Evolutionary conservation across 1,284 basidiomycete genomes (phyloP).

Genomic region (Calocybe gambosa): DNA sequence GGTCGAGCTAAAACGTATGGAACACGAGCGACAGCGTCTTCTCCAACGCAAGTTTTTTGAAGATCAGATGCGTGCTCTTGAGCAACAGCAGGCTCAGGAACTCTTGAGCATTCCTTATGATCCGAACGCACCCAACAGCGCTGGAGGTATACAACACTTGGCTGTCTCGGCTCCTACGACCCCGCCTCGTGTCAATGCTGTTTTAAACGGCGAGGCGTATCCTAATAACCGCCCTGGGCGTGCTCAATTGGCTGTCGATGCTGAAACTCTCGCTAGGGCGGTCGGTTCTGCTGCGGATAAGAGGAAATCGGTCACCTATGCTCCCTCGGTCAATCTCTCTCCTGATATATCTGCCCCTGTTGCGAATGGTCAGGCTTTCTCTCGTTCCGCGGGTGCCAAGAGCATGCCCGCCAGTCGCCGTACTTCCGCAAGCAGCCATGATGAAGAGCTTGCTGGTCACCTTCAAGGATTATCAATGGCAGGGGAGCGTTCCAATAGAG

Average conservation of each 20-base stretch:
- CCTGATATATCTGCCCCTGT: slow-evolving; percentile 48
- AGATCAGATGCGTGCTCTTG: slow-evolving; percentile 88
- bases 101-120: slow-evolving; percentile 70
- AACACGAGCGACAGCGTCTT: slow-evolving; percentile 83
- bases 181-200: slow-evolving; percentile 68
- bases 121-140: slow-evolving; percentile 31
- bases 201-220: slow-evolving; percentile 47
- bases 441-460: slow-evolving; percentile 73
- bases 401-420: slow-evolving; percentile 86
- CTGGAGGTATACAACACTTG: slow-evolving; percentile 51
- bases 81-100: slow-evolving; percentile 86
- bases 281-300: slow-evolving; percentile 68
- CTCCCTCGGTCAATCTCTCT: slow-evolving; percentile 65
- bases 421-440: slow-evolving; percentile 73
- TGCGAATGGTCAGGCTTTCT: slow-evolving; percentile 46
- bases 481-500: slow-evolving; percentile 49
- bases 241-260: slow-evolving; percentile 48
- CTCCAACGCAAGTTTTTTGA: slow-evolving; percentile 88
- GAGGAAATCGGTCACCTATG: slow-evolving; percentile 81
- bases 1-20: slow-evolving; percentile 83
- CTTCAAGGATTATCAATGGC: slow-evolving; percentile 61
- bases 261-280: slow-evolving; percentile 54
- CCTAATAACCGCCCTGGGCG: slow-evolving; percentile 36
- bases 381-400: slow-evolving; percentile 67
- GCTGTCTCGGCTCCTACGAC: slow-evolving; percentile 81